Evolutionary conservation across 495 filamentous ascomycete species (phyloP), one percentile per base, ranked within the genome.

Genomic region (Aspergillus bertholletiae): DNA sequence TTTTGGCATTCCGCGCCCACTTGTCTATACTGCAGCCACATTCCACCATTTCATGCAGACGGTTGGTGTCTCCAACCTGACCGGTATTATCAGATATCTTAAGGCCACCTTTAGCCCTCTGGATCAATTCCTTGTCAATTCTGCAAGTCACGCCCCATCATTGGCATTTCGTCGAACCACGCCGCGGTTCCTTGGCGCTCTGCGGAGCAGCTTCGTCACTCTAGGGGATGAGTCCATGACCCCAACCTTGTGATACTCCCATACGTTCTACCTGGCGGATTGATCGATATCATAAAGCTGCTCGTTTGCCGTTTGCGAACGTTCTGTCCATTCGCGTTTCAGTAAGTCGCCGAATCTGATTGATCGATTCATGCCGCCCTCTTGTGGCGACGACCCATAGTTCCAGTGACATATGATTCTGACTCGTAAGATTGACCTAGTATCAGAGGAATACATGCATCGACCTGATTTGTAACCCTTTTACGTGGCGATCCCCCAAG

Each of bases 21-120:
- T 54, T 28, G 1, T 30, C 52, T 22, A 54, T 32, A 45, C 48
- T 56, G 55, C 60, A 62, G 61, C 61, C 57, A 63, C 61, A 63
- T 60, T 59, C 61, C 50, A 15, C 49, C 49, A 40, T 50, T 54
- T 46, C 55, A 51, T 47, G 52, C 53, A 51, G 46, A 44, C 48
- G 20, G 39, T 47, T 40, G 48, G 56, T 49, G 32, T 53, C 46
- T 46, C 58, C 49, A 46, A 47, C 45, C 45, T 46, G 54, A 56
- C 54, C 24, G 39, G 24, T 55, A 52, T 46, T 49, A 57, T 37
- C 43, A 24, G 18, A n/a, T 18, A 18, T 39, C 21, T 20, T 23
- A 0, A 27, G 20, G 21, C 28, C 35, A 18, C 28, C 22, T 12
- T 15, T 22, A 22, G 2, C 35, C 11, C 12, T n/a, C 32, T 24